These are phyloP conservation scores for sweet orange (Citrus sinensis) DNA, from an alignment of 345 rosid genomes.

Conservation along the genomic window DNA sequence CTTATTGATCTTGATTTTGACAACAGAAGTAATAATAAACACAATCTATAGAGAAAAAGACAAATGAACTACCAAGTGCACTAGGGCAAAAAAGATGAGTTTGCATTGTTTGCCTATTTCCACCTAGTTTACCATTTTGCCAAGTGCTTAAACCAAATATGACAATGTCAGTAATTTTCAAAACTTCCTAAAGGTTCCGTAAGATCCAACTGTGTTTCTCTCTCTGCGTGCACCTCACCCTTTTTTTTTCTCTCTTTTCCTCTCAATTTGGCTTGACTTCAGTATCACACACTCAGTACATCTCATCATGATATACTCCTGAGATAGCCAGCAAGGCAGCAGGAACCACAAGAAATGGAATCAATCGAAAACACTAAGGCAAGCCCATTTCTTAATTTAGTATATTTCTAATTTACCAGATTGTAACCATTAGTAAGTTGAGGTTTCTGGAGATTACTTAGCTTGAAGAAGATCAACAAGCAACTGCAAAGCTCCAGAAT, in stretches of 20 bases:
- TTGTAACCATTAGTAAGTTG: not conserved
- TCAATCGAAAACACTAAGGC: not conserved
- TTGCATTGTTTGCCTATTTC: not conserved
- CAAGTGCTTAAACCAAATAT: not conserved
- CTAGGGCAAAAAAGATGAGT: not conserved
- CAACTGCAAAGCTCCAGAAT: conserved; percentile 89
- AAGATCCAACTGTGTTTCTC: not conserved
- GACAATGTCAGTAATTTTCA: not conserved
- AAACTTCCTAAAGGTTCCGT: not conserved
- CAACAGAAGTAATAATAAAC: not conserved
- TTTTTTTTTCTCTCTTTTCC: not conserved
- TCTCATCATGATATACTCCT: too few species aligned
- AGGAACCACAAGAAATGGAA: not conserved
- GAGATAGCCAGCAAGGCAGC: too few species aligned
- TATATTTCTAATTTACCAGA: not conserved
- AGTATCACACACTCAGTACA: not conserved
- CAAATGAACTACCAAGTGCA: not conserved
- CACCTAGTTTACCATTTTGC: not conserved
- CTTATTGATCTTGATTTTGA: not conserved
- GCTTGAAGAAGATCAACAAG: conserved; percentile 83
- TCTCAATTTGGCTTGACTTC: not conserved
- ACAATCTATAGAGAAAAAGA: not conserved
- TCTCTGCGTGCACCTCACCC: not conserved
- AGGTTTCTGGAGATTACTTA: conserved; percentile 40
- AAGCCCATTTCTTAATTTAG: not conserved